Percentiles rank a stretch among this genome's conserved stretches.
These are phyloP conservation scores for Skeletonema marinoi DNA, from an alignment of 108 stramenopile genomes.

Conservation along the genomic window DNA sequence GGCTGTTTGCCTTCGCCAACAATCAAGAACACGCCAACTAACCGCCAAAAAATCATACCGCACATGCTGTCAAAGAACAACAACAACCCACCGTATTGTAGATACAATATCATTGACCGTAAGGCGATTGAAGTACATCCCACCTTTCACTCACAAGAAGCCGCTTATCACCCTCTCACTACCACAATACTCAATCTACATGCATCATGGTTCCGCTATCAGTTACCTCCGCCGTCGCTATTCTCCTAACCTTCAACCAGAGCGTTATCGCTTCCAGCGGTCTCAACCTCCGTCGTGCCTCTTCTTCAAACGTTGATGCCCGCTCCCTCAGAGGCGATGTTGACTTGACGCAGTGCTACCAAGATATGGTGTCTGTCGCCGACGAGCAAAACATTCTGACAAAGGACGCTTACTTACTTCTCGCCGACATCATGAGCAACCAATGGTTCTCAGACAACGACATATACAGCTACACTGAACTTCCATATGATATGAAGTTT, in stretches of 20 bases:
- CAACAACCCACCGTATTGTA: no score
- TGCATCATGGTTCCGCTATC: neutral
- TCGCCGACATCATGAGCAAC: constrained; percentile 1
- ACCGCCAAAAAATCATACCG: no score
- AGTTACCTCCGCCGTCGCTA: neutral
- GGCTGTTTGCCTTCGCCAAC: no score
- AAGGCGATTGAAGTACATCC: no score
- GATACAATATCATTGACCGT: no score
- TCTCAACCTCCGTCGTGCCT: neutral
- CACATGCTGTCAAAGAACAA: no score
- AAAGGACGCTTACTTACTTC: neutral
- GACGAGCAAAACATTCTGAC: neutral
- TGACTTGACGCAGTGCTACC: neutral
- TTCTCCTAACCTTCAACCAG: neutral
- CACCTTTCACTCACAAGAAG: no score
- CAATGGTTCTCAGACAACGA: constrained; percentile 1
- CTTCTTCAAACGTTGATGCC: neutral
- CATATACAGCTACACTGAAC: neutral
- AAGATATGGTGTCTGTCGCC: neutral
- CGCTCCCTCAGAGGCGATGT: neutral
- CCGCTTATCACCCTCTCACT: no score
- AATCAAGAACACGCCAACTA: no score
- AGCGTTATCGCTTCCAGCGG: neutral
- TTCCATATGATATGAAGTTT: constrained; percentile 4
- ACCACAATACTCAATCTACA: neutral